phyloP scores from a whole-genome alignment of 495 filamentous ascomycete species.

The Neurospora sp. region DNA sequence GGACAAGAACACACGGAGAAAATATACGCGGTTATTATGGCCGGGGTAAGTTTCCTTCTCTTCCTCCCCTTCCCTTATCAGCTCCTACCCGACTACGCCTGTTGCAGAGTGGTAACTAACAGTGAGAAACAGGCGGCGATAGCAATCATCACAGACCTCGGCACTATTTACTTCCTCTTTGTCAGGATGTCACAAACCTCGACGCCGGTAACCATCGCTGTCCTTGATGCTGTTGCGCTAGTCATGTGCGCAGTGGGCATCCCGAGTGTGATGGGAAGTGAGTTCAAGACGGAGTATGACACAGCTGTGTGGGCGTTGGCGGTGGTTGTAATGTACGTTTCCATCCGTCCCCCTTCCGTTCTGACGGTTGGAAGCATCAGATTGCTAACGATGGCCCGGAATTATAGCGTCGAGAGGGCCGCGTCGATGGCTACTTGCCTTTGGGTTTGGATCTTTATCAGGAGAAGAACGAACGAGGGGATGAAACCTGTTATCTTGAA shows the following conservation, averaged over 20 bases:
- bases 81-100: neutral
- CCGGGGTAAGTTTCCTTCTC: neutral
- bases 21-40: neutral
- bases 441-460: neutral
- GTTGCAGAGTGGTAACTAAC: neutral
- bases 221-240: neutral
- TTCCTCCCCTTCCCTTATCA: neutral
- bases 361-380: neutral
- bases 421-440: neutral
- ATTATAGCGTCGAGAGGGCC: neutral
- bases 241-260: constrained; percentile 1
- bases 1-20: constrained; percentile 1
- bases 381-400: neutral
- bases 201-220: neutral
- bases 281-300: neutral
- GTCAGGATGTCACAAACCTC: neutral
- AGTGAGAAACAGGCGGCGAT: neutral
- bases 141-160: neutral
- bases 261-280: neutral
- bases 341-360: neutral
- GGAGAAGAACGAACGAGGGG: neutral
- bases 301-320: neutral
- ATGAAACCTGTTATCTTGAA: neutral
- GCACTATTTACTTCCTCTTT: neutral
- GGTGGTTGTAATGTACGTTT: neutral